Evolutionary conservation across 2,329 filamentous ascomycete genomes (phyloP).

Genomic region (Kalmusia sp.): DNA sequence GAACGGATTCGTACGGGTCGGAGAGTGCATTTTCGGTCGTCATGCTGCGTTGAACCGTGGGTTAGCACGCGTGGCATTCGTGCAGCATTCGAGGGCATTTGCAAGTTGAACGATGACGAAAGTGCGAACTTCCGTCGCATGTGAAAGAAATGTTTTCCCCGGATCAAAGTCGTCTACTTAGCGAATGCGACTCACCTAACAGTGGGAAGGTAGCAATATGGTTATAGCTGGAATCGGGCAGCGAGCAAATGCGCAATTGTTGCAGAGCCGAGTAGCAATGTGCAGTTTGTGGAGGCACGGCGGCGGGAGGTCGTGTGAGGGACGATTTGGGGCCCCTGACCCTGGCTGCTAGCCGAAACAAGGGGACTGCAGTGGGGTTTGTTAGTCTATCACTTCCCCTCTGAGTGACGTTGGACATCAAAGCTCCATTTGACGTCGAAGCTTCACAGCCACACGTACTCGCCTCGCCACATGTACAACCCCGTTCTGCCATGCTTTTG

Average conservation of each 20-base stretch:
- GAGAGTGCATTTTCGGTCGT: conserved; percentile 16
- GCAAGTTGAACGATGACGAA: neutral
- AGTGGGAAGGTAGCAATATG: neutral
- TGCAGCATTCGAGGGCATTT: neutral
- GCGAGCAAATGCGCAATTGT: neutral
- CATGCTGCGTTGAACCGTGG: conserved; percentile 11
- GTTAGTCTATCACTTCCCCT: no score
- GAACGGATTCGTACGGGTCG: conserved; percentile 40
- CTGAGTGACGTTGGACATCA: no score
- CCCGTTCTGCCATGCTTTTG: neutral
- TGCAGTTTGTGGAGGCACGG: neutral
- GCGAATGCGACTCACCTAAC: neutral
- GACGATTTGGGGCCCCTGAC: neutral
- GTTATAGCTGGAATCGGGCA: neutral
- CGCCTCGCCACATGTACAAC: no score
- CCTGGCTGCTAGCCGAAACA: neutral
- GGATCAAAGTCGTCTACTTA: no score
- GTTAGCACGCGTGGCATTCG: conserved; percentile 7
- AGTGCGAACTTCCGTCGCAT: conserved; percentile 2
- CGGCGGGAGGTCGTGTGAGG: conserved; percentile 3
- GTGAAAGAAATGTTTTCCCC: conserved; percentile 6
- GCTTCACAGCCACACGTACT: neutral
- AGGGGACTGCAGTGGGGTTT: conserved; percentile 1
- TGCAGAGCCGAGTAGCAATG: neutral
- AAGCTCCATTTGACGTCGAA: conserved; percentile 3